Conservation (phyloP, 352 stramenopile genomes). For the Phytophthora capsici region DNA sequence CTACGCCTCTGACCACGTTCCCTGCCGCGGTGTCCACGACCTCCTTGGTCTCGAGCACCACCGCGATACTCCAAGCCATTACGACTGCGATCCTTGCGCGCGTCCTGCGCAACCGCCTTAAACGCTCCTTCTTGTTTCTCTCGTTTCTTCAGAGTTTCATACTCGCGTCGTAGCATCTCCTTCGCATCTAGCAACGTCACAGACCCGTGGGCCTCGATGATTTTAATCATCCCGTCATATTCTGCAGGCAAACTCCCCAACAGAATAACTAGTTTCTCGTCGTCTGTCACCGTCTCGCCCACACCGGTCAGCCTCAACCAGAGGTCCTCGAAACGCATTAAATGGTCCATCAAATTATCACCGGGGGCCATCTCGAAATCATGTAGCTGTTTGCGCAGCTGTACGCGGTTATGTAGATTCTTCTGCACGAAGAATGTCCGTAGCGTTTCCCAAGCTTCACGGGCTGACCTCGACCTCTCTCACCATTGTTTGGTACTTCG, state of each 20-base stretch:
- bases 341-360: conserved; percentile 5
- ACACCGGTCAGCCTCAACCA: neutral
- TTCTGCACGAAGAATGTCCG: conserved; percentile 12
- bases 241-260: conserved; percentile 8
- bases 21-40: too few species aligned
- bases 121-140: neutral
- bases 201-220: neutral
- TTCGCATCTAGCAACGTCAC: neutral
- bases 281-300: neutral
- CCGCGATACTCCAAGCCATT: too few species aligned
- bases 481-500: conserved; percentile 8
- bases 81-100: too few species aligned
- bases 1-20: too few species aligned
- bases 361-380: neutral
- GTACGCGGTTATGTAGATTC: conserved; percentile 12
- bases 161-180: conserved; percentile 6
- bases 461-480: neutral
- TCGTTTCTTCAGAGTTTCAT: neutral
- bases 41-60: too few species aligned
- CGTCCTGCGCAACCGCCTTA: neutral
- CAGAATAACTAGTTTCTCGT: conserved; percentile 13
- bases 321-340: conserved; percentile 7
- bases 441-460: conserved; percentile 10
- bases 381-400: conserved; percentile 15
- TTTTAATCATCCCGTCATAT: conserved; percentile 6